Percentiles rank a stretch among this genome's conserved stretches.
Evolutionary conservation across 306 rosid genomes (phyloP).

Genomic region (Pyrus pyrifolia): DNA sequence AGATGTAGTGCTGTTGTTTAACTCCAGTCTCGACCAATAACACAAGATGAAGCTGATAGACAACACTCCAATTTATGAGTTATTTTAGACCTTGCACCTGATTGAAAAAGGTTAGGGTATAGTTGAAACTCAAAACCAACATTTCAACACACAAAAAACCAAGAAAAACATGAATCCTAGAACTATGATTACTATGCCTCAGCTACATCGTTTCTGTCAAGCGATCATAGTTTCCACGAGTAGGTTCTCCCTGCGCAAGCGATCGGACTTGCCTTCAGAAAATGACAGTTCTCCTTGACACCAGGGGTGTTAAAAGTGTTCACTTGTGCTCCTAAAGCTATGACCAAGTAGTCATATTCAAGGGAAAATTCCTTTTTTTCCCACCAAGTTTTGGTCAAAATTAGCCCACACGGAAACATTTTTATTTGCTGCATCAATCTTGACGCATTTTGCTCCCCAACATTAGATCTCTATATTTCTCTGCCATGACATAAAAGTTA

Average conservation of each 20-base stretch:
- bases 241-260: constrained; percentile 35
- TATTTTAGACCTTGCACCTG: constrained; percentile 43
- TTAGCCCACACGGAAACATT: constrained; percentile 53
- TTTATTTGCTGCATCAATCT: constrained; percentile 67
- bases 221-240: constrained; percentile 32
- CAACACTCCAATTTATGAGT: constrained; percentile 51
- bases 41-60: constrained; percentile 71
- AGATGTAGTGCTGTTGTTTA: too few relatives aligned
- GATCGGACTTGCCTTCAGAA: constrained; percentile 60
- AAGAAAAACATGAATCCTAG: too few relatives aligned
- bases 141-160: too few relatives aligned
- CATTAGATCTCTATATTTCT: constrained; percentile 59
- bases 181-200: constrained; percentile 14
- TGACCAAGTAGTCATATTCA: constrained; percentile 79
- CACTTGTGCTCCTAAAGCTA: constrained; percentile 84
- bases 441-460: constrained; percentile 85
- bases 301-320: constrained; percentile 95
- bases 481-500: constrained; percentile 34
- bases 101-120: constrained; percentile 13
- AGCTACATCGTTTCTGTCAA: constrained; percentile 29
- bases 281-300: constrained; percentile 75
- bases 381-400: constrained; percentile 33
- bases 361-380: constrained; percentile 64
- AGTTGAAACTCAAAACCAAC: constrained; percentile 39
- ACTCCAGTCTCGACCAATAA: not conserved